These are phyloP conservation scores for Chlorella sp. DNA, from an alignment of 139 green algal genomes.

Conservation along the genomic window DNA sequence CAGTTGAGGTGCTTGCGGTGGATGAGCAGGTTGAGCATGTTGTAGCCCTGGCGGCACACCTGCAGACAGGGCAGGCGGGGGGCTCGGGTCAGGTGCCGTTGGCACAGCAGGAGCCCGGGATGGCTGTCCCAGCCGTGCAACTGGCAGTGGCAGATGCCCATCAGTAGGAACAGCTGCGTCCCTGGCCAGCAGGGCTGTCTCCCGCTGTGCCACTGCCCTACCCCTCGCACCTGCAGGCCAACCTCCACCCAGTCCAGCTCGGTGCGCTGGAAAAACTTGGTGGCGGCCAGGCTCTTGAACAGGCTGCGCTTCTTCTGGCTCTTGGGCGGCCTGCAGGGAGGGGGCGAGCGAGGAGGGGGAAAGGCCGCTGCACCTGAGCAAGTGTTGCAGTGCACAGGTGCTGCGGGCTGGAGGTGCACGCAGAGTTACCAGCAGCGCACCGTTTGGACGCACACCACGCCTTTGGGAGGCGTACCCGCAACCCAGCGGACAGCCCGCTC, in stretches of 20 bases:
- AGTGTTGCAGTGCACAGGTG: neutral
- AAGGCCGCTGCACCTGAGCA: neutral
- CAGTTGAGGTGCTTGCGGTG: conserved; percentile 99
- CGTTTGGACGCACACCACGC: too few species aligned
- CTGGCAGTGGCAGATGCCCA: too few species aligned
- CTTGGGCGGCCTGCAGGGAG: conserved; percentile 77
- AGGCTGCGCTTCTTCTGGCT: conserved; percentile 96
- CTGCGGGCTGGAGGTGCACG: too few species aligned
- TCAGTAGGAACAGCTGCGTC: too few species aligned
- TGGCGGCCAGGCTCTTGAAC: conserved; percentile 88
- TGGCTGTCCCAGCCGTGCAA: too few species aligned
- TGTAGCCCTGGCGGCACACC: conserved; percentile 99
- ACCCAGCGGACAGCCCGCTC: neutral
- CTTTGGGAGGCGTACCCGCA: too few species aligned
- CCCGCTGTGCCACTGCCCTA: too few species aligned
- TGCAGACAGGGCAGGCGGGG: conserved; percentile 59
- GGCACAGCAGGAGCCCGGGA: too few species aligned
- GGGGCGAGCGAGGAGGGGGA: neutral
- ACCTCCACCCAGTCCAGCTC: conserved; percentile 99
- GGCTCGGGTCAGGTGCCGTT: neutral
- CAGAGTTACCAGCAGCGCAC: too few species aligned
- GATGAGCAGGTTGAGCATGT: conserved; percentile 99
- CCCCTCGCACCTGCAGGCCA: conserved; percentile 94
- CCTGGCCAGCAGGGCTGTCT: too few species aligned
- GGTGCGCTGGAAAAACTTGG: conserved; percentile 99